phyloP scores from a whole-genome alignment of 441 rosid species.

The Pelargonium cotyledonis region DNA sequence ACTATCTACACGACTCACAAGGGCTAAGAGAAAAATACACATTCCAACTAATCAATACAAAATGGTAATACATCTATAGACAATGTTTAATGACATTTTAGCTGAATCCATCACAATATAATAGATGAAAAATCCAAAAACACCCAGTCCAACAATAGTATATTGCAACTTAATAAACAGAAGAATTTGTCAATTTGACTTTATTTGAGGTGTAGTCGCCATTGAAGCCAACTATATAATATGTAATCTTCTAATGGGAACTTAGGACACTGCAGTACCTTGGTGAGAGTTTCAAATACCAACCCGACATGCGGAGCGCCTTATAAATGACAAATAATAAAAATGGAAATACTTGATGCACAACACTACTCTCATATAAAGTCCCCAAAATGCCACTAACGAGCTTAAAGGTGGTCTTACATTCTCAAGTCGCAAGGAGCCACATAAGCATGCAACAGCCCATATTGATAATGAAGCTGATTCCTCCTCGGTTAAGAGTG shows the following conservation, averaged over 20 bases:
- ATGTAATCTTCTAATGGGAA: too few relatives aligned
- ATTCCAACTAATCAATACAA: neutral
- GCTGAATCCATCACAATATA: neutral
- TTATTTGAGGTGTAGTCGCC: too few relatives aligned
- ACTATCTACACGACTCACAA: neutral
- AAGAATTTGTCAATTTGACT: too few relatives aligned
- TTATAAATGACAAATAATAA: too few relatives aligned
- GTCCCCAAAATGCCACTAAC: neutral
- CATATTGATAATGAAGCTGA: slow-evolving; percentile 80
- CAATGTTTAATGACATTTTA: neutral
- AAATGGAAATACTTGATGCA: too few relatives aligned
- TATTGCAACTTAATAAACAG: neutral
- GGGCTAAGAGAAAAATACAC: neutral
- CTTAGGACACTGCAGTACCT: too few relatives aligned
- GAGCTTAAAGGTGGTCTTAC: slow-evolving; percentile 31
- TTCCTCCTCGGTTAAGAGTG: slow-evolving; percentile 83
- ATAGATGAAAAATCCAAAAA: neutral
- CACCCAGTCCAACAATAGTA: neutral
- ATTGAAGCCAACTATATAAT: too few relatives aligned
- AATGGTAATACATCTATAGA: neutral
- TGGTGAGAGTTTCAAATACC: too few relatives aligned
- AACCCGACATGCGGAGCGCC: too few relatives aligned
- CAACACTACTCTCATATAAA: neutral
- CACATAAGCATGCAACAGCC: slow-evolving; percentile 88
- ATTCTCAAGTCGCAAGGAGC: slow-evolving; percentile 83